Evolutionary conservation across 2,329 filamentous ascomycete species (phyloP), one percentile per base, ranked within the genome.

Genomic region (Ophiostoma tasmaniense): DNA sequence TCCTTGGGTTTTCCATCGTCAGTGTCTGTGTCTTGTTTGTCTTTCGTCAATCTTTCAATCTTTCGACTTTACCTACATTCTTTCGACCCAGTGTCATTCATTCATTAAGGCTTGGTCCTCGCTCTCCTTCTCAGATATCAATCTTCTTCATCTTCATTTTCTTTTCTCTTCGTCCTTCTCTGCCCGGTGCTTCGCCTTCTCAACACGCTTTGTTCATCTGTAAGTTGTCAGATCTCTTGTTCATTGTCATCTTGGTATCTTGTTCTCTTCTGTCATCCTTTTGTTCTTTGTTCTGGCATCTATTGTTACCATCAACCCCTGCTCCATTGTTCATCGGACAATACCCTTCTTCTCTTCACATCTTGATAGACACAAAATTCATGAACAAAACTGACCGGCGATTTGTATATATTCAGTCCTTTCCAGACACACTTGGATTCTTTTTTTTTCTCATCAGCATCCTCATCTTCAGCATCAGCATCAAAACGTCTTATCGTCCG

Each of bases 91-190:
- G 68, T 67, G 66, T 70, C 66, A 72, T 77, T 78, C 77, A 76
- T 75, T 78, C 75, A 73, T 76, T 78, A 75, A 75, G 78, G 77
- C 77, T 75, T 76, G 76, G 65, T 76, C 76, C 71, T 55, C 50
- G 17, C 68, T 68, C 75, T 75, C 73, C 25, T 8, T 64, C 66
- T 74, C 70, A n/a, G 74, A 71, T n/a, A 50, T 25, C 11, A 10
- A 28, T 25, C 14, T n/a, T 50, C 14, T 50, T n/a, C 17, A 7
- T 50, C 45, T 55, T 55, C 50, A 55, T 55, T 55, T 14, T 52
- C 39, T 17, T 20, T 45, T 45, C 17, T n/a, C 42, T 45, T 45
- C n/a, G n/a, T n/a, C 39, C 5, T 7, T 45, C 42, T 20, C 20
- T 17, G 17, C 42, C 42, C 20, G 42, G 42, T 45, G 42, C 42